Evolutionary conservation across 1,139 yeast species (phyloP), one percentile per base, ranked within the genome.

Genomic region (Lodderomyces elongisporus): DNA sequence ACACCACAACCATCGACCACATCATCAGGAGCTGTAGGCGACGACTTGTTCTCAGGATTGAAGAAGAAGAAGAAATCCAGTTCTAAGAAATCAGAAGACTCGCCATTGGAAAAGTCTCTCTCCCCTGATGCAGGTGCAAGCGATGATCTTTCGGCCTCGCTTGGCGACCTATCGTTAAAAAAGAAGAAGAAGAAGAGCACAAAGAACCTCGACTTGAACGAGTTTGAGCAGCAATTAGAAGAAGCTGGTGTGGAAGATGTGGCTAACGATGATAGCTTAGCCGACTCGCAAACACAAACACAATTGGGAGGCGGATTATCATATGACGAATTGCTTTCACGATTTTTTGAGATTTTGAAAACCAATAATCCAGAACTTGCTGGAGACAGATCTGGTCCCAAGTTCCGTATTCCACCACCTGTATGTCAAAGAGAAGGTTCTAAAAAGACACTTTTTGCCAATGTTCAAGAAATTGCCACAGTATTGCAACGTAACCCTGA

Each of bases 351-450:
- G 37, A 81, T 89, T 44, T 75, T 93, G 52, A 87, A 85, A 53
- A 82, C 85, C 47, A 89, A 91, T 66, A 93, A 91, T 66, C 99
- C 99, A 40, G 98, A 91, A 60, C 76, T 93, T 54, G 98, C 97
- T 32, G 96, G 97, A 49, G 96, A 91, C 58, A 80, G 94, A 63
- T 73, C 88, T 29, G 94, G 95, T 32, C 79, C 88, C 37, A 89
- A 89, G 64, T 84, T 89, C 69, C 85, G 93, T 73, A 89, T 91
- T 51, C 98, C 98, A 36, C 98, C 97, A 35, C 99, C 99, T 43
- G 73, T 83, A 44, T 91, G 95, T 60, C 85, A 83, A 63, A 88
- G 98, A 70, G 99, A 91, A 69, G 97, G 98, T 62, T 79, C 81
- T 54, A 93, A 91, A 67, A 93, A 89, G 76, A 87, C 98, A 7